Percentiles rank a stretch among this genome's conserved stretches.
phyloP scores from a whole-genome alignment of 2,329 filamentous ascomycete genomes.

The Mycosphaerelloides madeirae region DNA sequence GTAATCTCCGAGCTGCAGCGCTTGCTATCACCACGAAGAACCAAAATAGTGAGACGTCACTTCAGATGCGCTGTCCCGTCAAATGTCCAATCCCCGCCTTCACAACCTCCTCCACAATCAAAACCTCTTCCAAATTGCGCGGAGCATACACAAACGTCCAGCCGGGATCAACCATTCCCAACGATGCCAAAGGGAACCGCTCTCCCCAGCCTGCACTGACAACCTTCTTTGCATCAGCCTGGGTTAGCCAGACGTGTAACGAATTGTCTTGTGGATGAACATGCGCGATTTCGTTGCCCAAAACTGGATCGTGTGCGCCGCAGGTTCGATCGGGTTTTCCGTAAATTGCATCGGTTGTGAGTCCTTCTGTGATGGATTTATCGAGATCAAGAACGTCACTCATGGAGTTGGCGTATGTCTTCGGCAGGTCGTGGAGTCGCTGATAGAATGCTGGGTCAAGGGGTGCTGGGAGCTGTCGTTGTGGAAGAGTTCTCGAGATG shows the following conservation, averaged over 20 bases:
- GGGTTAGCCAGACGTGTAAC: slow-evolving; percentile 16
- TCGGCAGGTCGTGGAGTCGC: slow-evolving; percentile 11
- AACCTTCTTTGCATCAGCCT: slow-evolving; percentile 15
- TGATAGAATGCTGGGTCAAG: slow-evolving; percentile 5
- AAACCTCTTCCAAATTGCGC: slow-evolving; percentile 31
- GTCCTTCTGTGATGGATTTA: slow-evolving; percentile 14
- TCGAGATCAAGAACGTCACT: slow-evolving; percentile 7
- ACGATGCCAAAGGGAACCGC: slow-evolving; percentile 12
- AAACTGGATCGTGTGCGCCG: slow-evolving; percentile 6
- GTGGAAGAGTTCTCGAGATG: slow-evolving; percentile 11
- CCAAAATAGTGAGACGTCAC: no score
- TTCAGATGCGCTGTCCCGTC: slow-evolving; percentile 9
- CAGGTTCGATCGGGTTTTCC: slow-evolving; percentile 2
- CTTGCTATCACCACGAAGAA: no score
- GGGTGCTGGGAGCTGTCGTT: slow-evolving; percentile 10
- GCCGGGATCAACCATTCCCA: slow-evolving; percentile 12
- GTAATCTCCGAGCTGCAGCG: no score
- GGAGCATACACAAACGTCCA: slow-evolving; percentile 28
- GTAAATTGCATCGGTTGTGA: slow-evolving; percentile 16
- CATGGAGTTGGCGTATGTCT: slow-evolving; percentile 3
- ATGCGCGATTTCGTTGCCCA: slow-evolving; percentile 17
- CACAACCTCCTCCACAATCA: slow-evolving; percentile 11
- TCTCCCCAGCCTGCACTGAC: slow-evolving; percentile 14
- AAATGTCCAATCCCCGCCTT: slow-evolving; percentile 12
- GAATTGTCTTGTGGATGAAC: slow-evolving; percentile 15